Conservation (phyloP, 225 moss, liverwort and hornwort genomes). For the Sphagnum tenellum region DNA sequence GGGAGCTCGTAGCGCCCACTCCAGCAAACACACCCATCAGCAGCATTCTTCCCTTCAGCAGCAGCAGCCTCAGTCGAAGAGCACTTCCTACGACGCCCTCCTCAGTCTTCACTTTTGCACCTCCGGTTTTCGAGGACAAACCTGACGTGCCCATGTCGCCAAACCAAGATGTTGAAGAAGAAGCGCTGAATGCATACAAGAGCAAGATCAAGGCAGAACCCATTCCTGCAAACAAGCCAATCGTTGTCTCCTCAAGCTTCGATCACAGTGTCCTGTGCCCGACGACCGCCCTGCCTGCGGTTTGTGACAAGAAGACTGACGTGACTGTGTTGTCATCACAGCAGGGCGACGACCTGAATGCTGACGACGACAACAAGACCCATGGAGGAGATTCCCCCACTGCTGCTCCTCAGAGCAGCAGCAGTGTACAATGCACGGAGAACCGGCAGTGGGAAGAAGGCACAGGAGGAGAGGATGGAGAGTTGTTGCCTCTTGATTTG, state of each 20-base stretch:
- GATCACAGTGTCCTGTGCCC: too few relatives aligned
- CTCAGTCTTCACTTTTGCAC: neutral
- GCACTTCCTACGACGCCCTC: neutral
- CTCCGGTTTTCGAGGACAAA: too few relatives aligned
- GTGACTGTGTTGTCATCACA: too few relatives aligned
- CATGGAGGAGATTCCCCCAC: too few relatives aligned
- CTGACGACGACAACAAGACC: too few relatives aligned
- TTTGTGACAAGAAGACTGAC: too few relatives aligned
- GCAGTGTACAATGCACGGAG: neutral
- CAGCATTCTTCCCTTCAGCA: neutral
- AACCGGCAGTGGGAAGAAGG: too few relatives aligned
- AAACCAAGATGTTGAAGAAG: too few relatives aligned
- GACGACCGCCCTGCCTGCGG: too few relatives aligned
- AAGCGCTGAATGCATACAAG: neutral
- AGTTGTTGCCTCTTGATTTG: conserved; percentile 3
- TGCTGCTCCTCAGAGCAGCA: neutral
- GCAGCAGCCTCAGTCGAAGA: too few relatives aligned
- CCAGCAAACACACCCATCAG: conserved; percentile 5
- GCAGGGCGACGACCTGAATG: too few relatives aligned
- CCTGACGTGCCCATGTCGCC: neutral
- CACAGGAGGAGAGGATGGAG: neutral
- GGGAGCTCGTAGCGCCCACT: neutral
- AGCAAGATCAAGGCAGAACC: neutral
- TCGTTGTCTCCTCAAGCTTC: too few relatives aligned
- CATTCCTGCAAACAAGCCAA: neutral